phyloP scores from a whole-genome alignment of 345 rosid genomes.

The Aurinia saxatilis region DNA sequence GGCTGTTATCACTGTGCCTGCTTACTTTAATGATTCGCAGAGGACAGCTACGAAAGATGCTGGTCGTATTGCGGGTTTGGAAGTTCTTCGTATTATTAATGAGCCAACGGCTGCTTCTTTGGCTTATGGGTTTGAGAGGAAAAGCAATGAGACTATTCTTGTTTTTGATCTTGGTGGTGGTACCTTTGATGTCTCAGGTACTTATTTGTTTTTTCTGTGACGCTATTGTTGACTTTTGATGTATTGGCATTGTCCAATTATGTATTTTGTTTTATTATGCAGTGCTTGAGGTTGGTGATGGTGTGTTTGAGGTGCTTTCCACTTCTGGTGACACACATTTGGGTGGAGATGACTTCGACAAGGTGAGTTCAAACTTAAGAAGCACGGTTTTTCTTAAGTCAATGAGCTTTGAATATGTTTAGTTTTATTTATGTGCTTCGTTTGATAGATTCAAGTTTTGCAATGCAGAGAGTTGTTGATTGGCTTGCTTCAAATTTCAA shows the following conservation, averaged over 20 bases:
- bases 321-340: slow-evolving; percentile 98
- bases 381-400: not conserved
- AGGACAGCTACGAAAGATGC: slow-evolving; percentile 99
- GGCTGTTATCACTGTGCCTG: slow-evolving; percentile 73
- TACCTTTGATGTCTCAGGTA: slow-evolving; percentile 99
- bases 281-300: slow-evolving; percentile 99
- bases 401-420: not conserved
- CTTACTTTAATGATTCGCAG: slow-evolving; percentile 83
- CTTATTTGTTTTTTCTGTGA: not conserved
- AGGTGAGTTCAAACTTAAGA: slow-evolving; percentile 40
- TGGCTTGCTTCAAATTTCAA: slow-evolving; percentile 82
- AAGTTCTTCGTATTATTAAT: slow-evolving; percentile 87
- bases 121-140: slow-evolving; percentile 96
- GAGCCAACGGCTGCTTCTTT: slow-evolving; percentile 98
- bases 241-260: not conserved
- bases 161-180: slow-evolving; percentile 99
- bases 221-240: not conserved
- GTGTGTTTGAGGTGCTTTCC: slow-evolving; percentile 97
- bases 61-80: slow-evolving; percentile 77
- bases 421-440: not conserved
- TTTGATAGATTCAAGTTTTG: not conserved
- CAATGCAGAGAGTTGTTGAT: slow-evolving; percentile 80
- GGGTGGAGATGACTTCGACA: slow-evolving; percentile 99
- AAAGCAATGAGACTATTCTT: slow-evolving; percentile 88
- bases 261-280: slow-evolving; percentile 1